These are phyloP conservation scores for Alternaria brassicicola DNA, from an alignment of 2,329 filamentous ascomycete genomes.

Conservation along the genomic window DNA sequence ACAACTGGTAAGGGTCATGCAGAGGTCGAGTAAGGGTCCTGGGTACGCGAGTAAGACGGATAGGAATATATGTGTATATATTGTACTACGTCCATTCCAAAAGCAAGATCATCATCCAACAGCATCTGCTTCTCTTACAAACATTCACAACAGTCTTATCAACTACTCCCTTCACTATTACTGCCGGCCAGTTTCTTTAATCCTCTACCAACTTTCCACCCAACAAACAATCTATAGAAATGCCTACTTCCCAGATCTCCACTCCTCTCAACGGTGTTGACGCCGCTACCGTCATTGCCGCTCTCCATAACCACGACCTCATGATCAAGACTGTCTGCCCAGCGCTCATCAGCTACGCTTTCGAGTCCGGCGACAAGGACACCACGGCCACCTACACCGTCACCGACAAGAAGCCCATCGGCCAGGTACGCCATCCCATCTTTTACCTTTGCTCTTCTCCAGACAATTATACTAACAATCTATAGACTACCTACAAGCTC, in stretches of 20 bases:
- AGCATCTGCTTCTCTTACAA: conserved; percentile 10
- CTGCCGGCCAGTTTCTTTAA: conserved; percentile 5
- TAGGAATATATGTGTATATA: conserved; percentile 6
- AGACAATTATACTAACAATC: not conserved
- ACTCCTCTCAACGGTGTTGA: conserved; percentile 41
- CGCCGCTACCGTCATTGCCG: conserved; percentile 37
- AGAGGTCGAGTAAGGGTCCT: not conserved
- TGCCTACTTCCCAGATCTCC: conserved; percentile 48
- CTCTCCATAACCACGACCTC: conserved; percentile 49
- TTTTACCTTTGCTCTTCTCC: not conserved
- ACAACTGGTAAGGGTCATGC: not conserved
- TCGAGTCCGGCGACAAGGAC: conserved; percentile 41
- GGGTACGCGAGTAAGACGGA: not conserved
- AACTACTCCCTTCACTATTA: not conserved
- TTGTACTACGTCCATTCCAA: conserved; percentile 2
- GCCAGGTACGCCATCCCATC: conserved; percentile 32
- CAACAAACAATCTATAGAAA: conserved; percentile 19
- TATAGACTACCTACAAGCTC: conserved; percentile 49
- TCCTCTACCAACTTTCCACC: not conserved
- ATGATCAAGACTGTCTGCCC: conserved; percentile 51
- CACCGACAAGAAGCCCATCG: conserved; percentile 50
- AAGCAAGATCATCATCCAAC: conserved; percentile 5
- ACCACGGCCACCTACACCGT: conserved; percentile 43
- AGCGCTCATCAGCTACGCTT: conserved; percentile 41
- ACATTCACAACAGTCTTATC: not conserved